These are phyloP conservation scores for Colletotrichum spinosum DNA, from an alignment of 2,329 filamentous ascomycete species.

Conservation along the genomic window DNA sequence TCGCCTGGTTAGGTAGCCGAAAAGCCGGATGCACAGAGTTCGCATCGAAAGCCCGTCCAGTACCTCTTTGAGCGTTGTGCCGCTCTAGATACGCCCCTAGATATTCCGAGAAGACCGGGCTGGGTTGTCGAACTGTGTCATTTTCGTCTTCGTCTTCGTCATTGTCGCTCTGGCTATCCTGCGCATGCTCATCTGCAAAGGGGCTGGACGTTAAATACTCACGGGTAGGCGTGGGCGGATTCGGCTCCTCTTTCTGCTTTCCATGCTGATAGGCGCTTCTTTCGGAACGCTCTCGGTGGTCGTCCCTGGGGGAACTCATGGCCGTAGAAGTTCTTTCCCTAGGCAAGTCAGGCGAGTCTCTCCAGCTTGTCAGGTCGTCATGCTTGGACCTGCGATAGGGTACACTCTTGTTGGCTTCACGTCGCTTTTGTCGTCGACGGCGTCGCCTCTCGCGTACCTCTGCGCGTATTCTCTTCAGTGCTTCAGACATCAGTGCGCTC, in stretches of 20 bases:
- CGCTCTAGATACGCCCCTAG: slow-evolving; percentile 10
- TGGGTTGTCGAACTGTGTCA: background rate
- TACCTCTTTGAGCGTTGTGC: slow-evolving; percentile 3
- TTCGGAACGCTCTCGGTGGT: too few relatives aligned
- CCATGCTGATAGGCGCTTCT: too few relatives aligned
- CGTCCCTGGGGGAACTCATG: too few relatives aligned
- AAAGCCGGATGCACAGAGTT: slow-evolving; percentile 17
- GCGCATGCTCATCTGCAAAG: slow-evolving; percentile 2
- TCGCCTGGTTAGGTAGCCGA: too few relatives aligned
- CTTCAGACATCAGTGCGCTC: slow-evolving; percentile 23
- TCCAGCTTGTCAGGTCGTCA: background rate
- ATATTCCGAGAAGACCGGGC: background rate
- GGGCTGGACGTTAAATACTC: background rate
- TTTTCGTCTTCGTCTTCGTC: slow-evolving; percentile 2
- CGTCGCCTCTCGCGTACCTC: slow-evolving; percentile 34
- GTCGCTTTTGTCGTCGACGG: slow-evolving; percentile 1
- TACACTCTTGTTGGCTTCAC: slow-evolving; percentile 10
- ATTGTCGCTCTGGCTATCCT: background rate
- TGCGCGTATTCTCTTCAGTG: slow-evolving; percentile 25
- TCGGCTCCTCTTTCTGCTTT: too few relatives aligned
- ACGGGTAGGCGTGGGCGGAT: too few relatives aligned
- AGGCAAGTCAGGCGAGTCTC: too few relatives aligned
- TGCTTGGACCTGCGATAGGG: slow-evolving; percentile 14
- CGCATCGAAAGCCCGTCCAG: slow-evolving; percentile 8
- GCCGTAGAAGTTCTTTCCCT: too few relatives aligned